Percentiles rank a stretch among this genome's conserved stretches.
phyloP scores from a whole-genome alignment of 345 rosid species.

The Clarkia xantiana region DNA sequence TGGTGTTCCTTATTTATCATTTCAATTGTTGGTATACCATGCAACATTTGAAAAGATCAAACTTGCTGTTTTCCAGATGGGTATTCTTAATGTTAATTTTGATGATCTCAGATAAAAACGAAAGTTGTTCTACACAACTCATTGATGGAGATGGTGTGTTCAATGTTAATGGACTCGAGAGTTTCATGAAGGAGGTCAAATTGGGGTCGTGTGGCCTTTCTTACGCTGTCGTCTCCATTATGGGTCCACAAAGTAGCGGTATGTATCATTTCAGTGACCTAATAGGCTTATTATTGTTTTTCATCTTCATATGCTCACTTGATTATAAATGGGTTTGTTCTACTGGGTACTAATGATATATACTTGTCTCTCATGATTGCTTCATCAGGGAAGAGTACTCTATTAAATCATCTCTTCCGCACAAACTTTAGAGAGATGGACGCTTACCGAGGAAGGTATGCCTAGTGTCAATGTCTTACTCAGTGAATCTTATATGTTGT shows the following conservation, averaged over 20 bases:
- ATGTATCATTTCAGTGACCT: constrained; percentile 2
- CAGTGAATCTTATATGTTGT: constrained; percentile 6
- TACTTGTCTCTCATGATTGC: constrained; percentile 15
- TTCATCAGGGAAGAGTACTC: constrained; percentile 86
- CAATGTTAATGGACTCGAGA: constrained; percentile 51
- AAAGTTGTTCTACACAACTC: constrained; percentile 77
- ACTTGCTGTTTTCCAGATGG: background rate
- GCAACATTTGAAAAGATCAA: too few species aligned
- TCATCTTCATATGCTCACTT: background rate
- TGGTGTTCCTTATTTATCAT: too few species aligned
- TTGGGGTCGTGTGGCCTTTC: constrained; percentile 83
- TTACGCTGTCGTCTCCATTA: constrained; percentile 89
- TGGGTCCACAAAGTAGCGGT: constrained; percentile 99
- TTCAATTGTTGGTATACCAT: too few species aligned
- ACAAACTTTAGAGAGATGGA: constrained; percentile 99
- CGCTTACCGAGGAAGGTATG: constrained; percentile 92
- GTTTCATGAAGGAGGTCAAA: constrained; percentile 60
- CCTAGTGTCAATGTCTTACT: constrained; percentile 5
- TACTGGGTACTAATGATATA: too few species aligned
- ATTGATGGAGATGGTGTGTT: constrained; percentile 85
- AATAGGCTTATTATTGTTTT: background rate
- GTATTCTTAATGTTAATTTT: background rate
- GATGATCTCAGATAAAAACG: constrained; percentile 23
- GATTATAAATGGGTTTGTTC: constrained; percentile 9
- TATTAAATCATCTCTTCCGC: constrained; percentile 70